These are phyloP conservation scores for Sporothrix globosa DNA, from an alignment of 2,329 filamentous ascomycete genomes.

Conservation along the genomic window DNA sequence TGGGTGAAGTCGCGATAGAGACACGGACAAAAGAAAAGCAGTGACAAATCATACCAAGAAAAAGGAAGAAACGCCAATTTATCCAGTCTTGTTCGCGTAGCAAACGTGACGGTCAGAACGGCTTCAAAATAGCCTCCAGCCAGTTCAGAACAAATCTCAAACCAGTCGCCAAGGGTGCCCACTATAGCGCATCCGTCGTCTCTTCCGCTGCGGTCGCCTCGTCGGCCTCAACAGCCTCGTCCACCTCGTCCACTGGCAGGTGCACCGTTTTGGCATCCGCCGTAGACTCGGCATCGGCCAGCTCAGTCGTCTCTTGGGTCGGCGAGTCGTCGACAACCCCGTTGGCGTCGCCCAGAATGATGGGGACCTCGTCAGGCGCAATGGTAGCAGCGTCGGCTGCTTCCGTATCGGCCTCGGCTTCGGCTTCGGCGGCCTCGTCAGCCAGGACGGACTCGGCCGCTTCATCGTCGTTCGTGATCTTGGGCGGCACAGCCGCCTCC, in stretches of 20 bases:
- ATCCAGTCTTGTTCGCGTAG: background rate
- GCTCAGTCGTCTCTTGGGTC: conserved; percentile 35
- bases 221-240: background rate
- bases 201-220: background rate
- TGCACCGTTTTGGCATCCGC: conserved; percentile 29
- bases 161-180: background rate
- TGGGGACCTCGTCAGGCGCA: conserved; percentile 42
- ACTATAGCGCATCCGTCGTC: background rate
- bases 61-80: conserved; percentile 4
- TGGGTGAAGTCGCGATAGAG: background rate
- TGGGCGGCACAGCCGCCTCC: background rate
- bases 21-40: background rate
- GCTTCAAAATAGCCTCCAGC: background rate
- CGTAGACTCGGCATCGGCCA: conserved; percentile 33
- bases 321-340: conserved; percentile 19
- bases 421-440: background rate
- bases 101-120: background rate
- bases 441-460: conserved; percentile 16
- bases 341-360: conserved; percentile 39
- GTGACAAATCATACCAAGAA: background rate
- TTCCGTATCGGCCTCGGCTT: conserved; percentile 9
- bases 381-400: conserved; percentile 23
- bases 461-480: background rate
- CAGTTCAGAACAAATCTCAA: background rate
- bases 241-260: conserved; percentile 36